These are phyloP conservation scores for Collybia sordida DNA, from an alignment of 768 basidiomycete species.

Conservation along the genomic window DNA sequence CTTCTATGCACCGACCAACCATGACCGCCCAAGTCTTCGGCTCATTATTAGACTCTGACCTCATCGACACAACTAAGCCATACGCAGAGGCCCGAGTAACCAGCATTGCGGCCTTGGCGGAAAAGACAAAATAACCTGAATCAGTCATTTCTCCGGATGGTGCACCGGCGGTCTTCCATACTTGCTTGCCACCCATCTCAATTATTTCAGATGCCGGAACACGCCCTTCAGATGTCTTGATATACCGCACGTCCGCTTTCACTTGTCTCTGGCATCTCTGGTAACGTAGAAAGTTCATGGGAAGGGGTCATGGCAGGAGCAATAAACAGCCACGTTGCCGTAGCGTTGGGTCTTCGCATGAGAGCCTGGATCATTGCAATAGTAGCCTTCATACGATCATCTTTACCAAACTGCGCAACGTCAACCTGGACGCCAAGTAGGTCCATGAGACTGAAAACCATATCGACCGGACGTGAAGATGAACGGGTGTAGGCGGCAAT, in stretches of 20 bases:
- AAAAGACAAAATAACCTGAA: too few relatives aligned
- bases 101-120: too few relatives aligned
- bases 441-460: slow-evolving; percentile 4
- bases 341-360: neutral
- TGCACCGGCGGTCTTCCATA: too few relatives aligned
- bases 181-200: too few relatives aligned
- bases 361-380: neutral
- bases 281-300: slow-evolving; percentile 1
- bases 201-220: too few relatives aligned
- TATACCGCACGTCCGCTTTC: neutral
- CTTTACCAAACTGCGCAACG: neutral
- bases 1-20: too few relatives aligned
- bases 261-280: neutral
- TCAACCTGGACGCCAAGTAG: slow-evolving; percentile 2
- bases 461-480: slow-evolving; percentile 1
- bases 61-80: too few relatives aligned
- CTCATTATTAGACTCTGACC: too few relatives aligned
- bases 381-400: slow-evolving; percentile 2
- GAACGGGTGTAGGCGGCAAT: neutral
- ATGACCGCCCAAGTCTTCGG: too few relatives aligned
- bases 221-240: too few relatives aligned
- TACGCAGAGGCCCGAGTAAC: too few relatives aligned
- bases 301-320: neutral
- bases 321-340: neutral
- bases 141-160: too few relatives aligned